Evolutionary conservation across 1,139 yeast species (phyloP).

Genomic region (Scheffersomyces parashehatae): DNA sequence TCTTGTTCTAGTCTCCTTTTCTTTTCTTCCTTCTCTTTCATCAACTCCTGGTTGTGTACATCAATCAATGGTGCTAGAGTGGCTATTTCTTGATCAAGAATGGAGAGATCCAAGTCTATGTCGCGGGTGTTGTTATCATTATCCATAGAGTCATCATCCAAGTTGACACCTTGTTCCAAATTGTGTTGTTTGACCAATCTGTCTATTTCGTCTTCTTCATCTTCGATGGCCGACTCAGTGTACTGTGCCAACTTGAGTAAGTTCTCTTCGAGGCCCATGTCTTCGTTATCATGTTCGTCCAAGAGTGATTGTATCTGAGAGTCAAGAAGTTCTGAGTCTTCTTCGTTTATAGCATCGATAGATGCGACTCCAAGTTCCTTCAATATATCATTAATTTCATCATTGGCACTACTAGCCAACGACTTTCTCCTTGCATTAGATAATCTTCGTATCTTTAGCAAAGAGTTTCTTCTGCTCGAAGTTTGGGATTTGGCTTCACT

Average conservation of each 20-base stretch:
- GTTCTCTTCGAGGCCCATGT: constrained; percentile 16
- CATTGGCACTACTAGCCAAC: constrained; percentile 40
- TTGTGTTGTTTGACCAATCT: constrained; percentile 37
- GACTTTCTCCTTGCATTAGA: constrained; percentile 43
- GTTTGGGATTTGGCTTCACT: not conserved
- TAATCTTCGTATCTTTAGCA: constrained; percentile 27
- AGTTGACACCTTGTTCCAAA: constrained; percentile 31
- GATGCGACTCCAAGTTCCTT: constrained; percentile 41
- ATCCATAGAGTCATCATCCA: constrained; percentile 22
- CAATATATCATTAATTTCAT: constrained; percentile 41
- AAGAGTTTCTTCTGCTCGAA: constrained; percentile 11
- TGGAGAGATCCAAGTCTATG: constrained; percentile 28
- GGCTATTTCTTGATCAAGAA: constrained; percentile 44
- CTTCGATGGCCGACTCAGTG: constrained; percentile 32
- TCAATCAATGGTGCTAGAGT: constrained; percentile 40
- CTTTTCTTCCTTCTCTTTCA: constrained; percentile 24
- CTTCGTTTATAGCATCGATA: constrained; percentile 38
- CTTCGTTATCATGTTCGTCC: constrained; percentile 23
- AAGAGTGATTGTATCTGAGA: constrained; percentile 36
- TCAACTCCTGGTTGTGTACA: constrained; percentile 33
- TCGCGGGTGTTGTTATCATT: constrained; percentile 9
- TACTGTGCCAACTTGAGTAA: constrained; percentile 22
- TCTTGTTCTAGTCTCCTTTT: constrained; percentile 23
- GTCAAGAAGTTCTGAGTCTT: constrained; percentile 35
- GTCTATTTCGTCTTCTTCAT: constrained; percentile 43